phyloP scores from a whole-genome alignment of 306 rosid species.

The Medicago truncatula region MtrunA17r5.0-ANR NC_053044.1:43363001-43363500 shows the following conservation, averaged over 20 bases:
- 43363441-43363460: not conserved
- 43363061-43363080: too few species aligned
- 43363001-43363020: too few species aligned
- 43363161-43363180: too few species aligned
- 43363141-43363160: too few species aligned
- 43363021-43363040: too few species aligned
- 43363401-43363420: constrained; percentile 41
- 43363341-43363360: constrained; percentile 23
- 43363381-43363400: constrained; percentile 42
- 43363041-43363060: too few species aligned
- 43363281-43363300: not conserved
- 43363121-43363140: too few species aligned
- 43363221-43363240: not conserved
- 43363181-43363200: not conserved
- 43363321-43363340: not conserved
- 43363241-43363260: not conserved
- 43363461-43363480: not conserved
- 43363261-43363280: constrained; percentile 28
- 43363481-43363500: not conserved
- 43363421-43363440: constrained; percentile 24
- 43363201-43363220: too few species aligned
- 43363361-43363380: constrained; percentile 42
- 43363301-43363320: not conserved
- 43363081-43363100: too few species aligned
- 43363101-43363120: too few species aligned